A percentile compares a stretch with the other conserved stretches of the same genome.
Conservation (phyloP, 345 rosid species). For the thale cress (Arabidopsis thaliana) region TAIR10.1 NC_003070.9:5689001-5689500, state of each 20-base stretch:
- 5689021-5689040: conserved; percentile 88
- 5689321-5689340: conserved; percentile 91
- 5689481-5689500: not conserved
- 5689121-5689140: conserved; percentile 22
- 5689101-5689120: conserved; percentile 48
- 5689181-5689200: conserved; percentile 15
- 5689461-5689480: not conserved
- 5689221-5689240: conserved; percentile 9
- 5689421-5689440: conserved; percentile 73
- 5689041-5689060: conserved; percentile 62
- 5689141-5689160: not conserved
- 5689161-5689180: not conserved
- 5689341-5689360: conserved; percentile 81
- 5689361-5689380: conserved; percentile 87
- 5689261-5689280: not conserved
- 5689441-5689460: conserved; percentile 65
- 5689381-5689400: conserved; percentile 75
- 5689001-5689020: conserved; percentile 50
- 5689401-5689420: conserved; percentile 88
- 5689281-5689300: conserved; percentile 2
- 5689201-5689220: not conserved
- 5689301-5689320: conserved; percentile 76
- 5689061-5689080: conserved; percentile 59
- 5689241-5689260: not conserved
- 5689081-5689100: conserved; percentile 97